Conservation (phyloP, 139 green algal species). For the Microglena sp. region DNA sequence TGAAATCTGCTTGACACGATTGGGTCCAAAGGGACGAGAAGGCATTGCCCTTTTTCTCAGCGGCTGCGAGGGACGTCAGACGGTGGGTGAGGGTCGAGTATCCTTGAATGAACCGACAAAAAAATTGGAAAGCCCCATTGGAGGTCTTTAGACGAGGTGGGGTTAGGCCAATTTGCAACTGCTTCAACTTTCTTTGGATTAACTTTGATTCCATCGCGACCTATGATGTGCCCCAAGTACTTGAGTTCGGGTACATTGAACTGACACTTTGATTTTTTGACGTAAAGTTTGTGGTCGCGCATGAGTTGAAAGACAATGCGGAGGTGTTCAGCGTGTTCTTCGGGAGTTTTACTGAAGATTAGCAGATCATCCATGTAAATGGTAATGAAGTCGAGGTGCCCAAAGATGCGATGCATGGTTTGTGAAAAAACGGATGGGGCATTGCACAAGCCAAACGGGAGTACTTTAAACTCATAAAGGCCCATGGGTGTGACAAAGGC, state of each 20-base stretch:
- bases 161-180: conserved; percentile 29
- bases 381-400: conserved; percentile 23
- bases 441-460: conserved; percentile 42
- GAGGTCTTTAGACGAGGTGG: conserved; percentile 17
- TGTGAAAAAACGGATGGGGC: conserved; percentile 39
- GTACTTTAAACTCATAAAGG: conserved; percentile 29
- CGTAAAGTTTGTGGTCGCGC: conserved; percentile 16
- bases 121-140: conserved; percentile 44
- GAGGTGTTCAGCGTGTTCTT: conserved; percentile 40
- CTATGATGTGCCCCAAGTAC: conserved; percentile 35
- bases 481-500: conserved; percentile 28
- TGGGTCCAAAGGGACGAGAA: conserved; percentile 7
- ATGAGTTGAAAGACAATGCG: conserved; percentile 31
- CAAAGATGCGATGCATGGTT: conserved; percentile 33
- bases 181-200: conserved; percentile 34
- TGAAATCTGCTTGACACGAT: conserved; percentile 11
- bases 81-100: conserved; percentile 23
- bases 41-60: conserved; percentile 17
- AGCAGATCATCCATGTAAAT: conserved; percentile 64
- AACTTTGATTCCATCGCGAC: conserved; percentile 17
- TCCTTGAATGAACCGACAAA: conserved; percentile 32
- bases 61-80: conserved; percentile 26
- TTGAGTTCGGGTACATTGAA: conserved; percentile 24
- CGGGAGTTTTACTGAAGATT: conserved; percentile 28
- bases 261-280: conserved; percentile 34